Conservation (phyloP, 2,329 filamentous ascomycete genomes). For the Arthrinium puccinioides region DNA sequence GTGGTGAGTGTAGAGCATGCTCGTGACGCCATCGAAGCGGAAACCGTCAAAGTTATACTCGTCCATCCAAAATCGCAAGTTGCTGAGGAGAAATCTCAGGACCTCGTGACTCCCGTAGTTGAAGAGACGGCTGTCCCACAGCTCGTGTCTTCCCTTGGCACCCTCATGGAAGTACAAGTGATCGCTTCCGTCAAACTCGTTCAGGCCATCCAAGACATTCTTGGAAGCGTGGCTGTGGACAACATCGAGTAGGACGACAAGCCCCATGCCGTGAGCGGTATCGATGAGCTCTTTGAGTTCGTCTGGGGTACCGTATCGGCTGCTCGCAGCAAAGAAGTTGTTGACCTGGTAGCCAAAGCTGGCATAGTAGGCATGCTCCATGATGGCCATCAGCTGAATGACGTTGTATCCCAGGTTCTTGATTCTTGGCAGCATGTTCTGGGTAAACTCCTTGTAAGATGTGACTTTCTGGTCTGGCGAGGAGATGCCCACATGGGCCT, state of each 20-base stretch:
- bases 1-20: constrained; percentile 94
- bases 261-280: constrained; percentile 83
- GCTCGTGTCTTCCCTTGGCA: constrained; percentile 74
- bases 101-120: constrained; percentile 97
- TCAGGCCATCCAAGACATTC: constrained; percentile 90
- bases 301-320: constrained; percentile 86
- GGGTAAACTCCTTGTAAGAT: constrained; percentile 96
- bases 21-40: constrained; percentile 95
- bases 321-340: constrained; percentile 96
- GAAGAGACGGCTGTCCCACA: constrained; percentile 95
- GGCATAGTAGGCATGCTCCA: constrained; percentile 99
- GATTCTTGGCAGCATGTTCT: constrained; percentile 86
- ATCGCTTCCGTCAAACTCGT: constrained; percentile 92
- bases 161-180: constrained; percentile 94
- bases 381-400: constrained; percentile 97
- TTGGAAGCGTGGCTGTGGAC: constrained; percentile 98
- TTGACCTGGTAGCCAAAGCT: constrained; percentile 99
- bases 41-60: constrained; percentile 96
- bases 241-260: constrained; percentile 87
- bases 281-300: constrained; percentile 96
- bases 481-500: constrained; percentile 97
- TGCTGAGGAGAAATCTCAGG: constrained; percentile 89
- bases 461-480: constrained; percentile 82
- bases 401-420: constrained; percentile 89
- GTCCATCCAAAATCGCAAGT: constrained; percentile 98